Conservation (phyloP, 768 basidiomycete genomes). For the Calocybe cyanea region DNA sequence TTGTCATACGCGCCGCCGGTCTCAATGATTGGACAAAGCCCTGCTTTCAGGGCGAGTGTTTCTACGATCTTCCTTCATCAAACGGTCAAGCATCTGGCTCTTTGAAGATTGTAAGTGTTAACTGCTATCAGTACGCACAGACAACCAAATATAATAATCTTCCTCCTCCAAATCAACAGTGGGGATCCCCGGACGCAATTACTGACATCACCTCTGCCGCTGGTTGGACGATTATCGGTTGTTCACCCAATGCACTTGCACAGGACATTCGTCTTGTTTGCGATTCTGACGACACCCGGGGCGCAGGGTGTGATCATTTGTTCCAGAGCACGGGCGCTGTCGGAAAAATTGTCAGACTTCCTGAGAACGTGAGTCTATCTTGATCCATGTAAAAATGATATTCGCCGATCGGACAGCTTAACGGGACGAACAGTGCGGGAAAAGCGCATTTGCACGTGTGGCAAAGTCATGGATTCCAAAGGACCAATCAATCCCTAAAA, state of each 20-base stretch:
- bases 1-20: background rate
- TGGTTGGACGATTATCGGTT: slow-evolving; percentile 49
- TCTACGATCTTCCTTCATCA: slow-evolving; percentile 30
- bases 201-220: slow-evolving; percentile 42
- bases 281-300: slow-evolving; percentile 19
- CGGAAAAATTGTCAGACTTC: slow-evolving; percentile 49
- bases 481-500: slow-evolving; percentile 38
- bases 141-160: too few species aligned
- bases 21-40: slow-evolving; percentile 39
- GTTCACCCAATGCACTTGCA: slow-evolving; percentile 30
- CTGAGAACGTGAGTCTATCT: slow-evolving; percentile 38
- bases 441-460: slow-evolving; percentile 36
- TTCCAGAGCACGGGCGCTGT: slow-evolving; percentile 32
- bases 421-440: slow-evolving; percentile 30
- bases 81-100: slow-evolving; percentile 28
- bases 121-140: background rate
- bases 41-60: slow-evolving; percentile 33
- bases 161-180: slow-evolving; percentile 25
- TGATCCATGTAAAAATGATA: background rate
- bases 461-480: slow-evolving; percentile 34
- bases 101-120: slow-evolving; percentile 31
- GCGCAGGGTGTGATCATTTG: slow-evolving; percentile 34
- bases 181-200: slow-evolving; percentile 31
- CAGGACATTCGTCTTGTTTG: slow-evolving; percentile 50
- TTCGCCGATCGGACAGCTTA: background rate